phyloP scores from a whole-genome alignment of 2,329 filamentous ascomycete genomes.

The Emericellopsis cladophorae region DNA sequence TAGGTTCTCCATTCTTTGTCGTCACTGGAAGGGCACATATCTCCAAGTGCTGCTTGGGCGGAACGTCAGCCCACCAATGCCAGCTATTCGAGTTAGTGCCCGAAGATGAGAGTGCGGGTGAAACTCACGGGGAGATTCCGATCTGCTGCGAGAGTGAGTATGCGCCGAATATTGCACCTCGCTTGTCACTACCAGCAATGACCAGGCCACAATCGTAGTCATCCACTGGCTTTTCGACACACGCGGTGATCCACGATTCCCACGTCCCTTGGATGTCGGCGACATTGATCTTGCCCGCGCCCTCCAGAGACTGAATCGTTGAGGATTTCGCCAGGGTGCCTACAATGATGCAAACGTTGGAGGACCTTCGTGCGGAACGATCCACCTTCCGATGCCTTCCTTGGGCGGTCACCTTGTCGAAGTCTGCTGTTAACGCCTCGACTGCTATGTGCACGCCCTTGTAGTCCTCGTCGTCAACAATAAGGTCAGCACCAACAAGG shows the following conservation, averaged over 20 bases:
- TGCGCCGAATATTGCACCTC: slow-evolving; percentile 56
- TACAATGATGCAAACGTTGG: slow-evolving; percentile 8
- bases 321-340: slow-evolving; percentile 10
- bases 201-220: slow-evolving; percentile 48
- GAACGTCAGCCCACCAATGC: slow-evolving; percentile 36
- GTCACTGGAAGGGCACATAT: slow-evolving; percentile 41
- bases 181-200: slow-evolving; percentile 52
- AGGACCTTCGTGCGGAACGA: slow-evolving; percentile 1
- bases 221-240: slow-evolving; percentile 44
- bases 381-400: not conserved
- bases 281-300: slow-evolving; percentile 23
- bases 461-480: slow-evolving; percentile 15
- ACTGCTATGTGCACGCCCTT: slow-evolving; percentile 19
- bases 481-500: slow-evolving; percentile 15
- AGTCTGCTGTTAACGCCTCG: slow-evolving; percentile 15
- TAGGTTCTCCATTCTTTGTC: slow-evolving; percentile 46
- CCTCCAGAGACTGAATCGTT: not conserved
- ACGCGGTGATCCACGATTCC: slow-evolving; percentile 51
- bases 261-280: slow-evolving; percentile 45
- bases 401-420: slow-evolving; percentile 10
- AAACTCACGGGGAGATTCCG: slow-evolving; percentile 20
- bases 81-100: not conserved
- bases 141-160: slow-evolving; percentile 62
- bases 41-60: slow-evolving; percentile 31
- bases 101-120: not conserved